Conservation (phyloP, 768 basidiomycete species). For the Lactarius akahatsu region DNA sequence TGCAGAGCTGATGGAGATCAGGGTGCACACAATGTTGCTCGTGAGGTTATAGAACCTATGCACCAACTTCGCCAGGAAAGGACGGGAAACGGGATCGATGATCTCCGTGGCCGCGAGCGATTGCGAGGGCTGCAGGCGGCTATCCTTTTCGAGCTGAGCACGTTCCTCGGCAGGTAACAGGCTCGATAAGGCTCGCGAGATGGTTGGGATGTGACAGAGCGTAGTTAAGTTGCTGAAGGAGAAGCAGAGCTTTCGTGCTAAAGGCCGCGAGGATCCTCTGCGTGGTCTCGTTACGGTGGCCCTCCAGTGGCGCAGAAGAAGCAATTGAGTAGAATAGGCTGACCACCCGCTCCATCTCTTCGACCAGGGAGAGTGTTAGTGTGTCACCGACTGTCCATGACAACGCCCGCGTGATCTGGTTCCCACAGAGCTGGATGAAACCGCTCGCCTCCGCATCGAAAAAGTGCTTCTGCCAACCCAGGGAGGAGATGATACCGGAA, state of each 20-base stretch:
- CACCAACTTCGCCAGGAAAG: slow-evolving; percentile 68
- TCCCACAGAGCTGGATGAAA: slow-evolving; percentile 80
- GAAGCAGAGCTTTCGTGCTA: slow-evolving; percentile 61
- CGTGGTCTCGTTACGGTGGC: slow-evolving; percentile 50
- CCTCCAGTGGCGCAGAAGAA: slow-evolving; percentile 47
- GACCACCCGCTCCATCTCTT: slow-evolving; percentile 80
- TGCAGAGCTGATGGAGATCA: slow-evolving; percentile 68
- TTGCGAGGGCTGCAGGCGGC: slow-evolving; percentile 34
- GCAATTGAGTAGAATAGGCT: slow-evolving; percentile 78
- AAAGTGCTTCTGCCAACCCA: slow-evolving; percentile 67
- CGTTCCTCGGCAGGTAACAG: slow-evolving; percentile 78
- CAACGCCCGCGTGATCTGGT: slow-evolving; percentile 73
- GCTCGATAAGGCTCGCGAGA: slow-evolving; percentile 76
- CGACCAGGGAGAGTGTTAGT: slow-evolving; percentile 71
- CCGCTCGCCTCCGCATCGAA: slow-evolving; percentile 85
- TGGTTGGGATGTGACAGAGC: slow-evolving; percentile 90
- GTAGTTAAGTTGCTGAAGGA: slow-evolving; percentile 87
- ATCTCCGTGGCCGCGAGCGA: slow-evolving; percentile 42
- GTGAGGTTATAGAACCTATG: slow-evolving; percentile 71
- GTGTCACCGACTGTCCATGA: slow-evolving; percentile 81
- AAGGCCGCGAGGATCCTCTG: slow-evolving; percentile 69
- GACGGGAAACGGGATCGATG: slow-evolving; percentile 64
- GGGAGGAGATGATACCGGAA: slow-evolving; percentile 62
- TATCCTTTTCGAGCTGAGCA: slow-evolving; percentile 62
- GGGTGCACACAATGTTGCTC: slow-evolving; percentile 64